Evolutionary conservation across 2,329 filamentous ascomycete species (phyloP), one percentile per base, ranked within the genome.

Genomic region (Penicillium psychrosexuale): DNA sequence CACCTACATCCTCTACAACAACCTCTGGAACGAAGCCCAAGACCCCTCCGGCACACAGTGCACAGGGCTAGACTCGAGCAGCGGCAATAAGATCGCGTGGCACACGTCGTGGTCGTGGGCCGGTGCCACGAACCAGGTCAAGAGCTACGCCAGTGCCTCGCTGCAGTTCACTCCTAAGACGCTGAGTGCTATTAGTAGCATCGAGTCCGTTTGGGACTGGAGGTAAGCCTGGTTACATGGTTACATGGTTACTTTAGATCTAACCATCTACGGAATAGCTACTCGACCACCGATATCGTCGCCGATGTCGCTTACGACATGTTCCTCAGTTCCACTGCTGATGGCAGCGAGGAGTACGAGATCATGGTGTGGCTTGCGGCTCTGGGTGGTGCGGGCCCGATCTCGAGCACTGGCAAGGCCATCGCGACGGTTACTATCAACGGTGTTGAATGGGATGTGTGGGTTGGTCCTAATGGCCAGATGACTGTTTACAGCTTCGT

Each of bases 291-390:
- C 47, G 58, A 72, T 51, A 67, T 85, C 46, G 72, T 82, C 33
- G 82, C 82, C 49, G 78, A 87, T 63, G 84, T 87, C 15, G 76
- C 83, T 13, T 87, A 84, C 64, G 83, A 86, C 66, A 69, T 86
- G 47, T 87, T 87, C 72, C 83, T 83, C 8, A 65, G 69, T 28
- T 75, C 79, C 39, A 74, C 75, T 17, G 75, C 80, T 1, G 70
- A 71, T 30, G 77, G 74, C 39, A 66, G 60, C 44, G 66, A 77
- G n/a, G 75, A 82, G 62, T 86, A 83, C 65, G 85, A 87, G 70
- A 75, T 87, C 62, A 88, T 88, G 84, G 78, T 88, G 61, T 88
- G 85, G 84, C 75, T 86, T 43, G 80, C 75, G 3, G 81, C 81
- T 30, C 70, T 84, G 42, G 82, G 80, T 27, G 79, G 80, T 47